These are phyloP conservation scores for Amesomyces nigricolor DNA, from an alignment of 2,329 filamentous ascomycete genomes.

Conservation along the genomic window DNA sequence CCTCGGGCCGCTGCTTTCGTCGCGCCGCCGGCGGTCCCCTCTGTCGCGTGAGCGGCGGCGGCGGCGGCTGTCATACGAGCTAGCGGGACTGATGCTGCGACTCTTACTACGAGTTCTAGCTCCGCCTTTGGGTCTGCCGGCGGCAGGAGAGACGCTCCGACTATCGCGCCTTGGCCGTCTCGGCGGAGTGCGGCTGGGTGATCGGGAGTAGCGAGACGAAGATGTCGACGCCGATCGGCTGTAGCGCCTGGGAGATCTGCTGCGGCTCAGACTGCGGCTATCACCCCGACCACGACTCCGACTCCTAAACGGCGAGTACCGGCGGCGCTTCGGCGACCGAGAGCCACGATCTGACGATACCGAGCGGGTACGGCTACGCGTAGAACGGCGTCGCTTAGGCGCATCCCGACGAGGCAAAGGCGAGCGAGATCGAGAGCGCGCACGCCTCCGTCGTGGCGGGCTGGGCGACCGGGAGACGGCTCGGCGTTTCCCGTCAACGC, in stretches of 20 bases:
- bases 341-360: slow-evolving; percentile 33
- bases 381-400: slow-evolving; percentile 39
- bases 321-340: slow-evolving; percentile 44
- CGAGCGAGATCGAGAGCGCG: slow-evolving; percentile 29
- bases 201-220: slow-evolving; percentile 36
- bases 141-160: slow-evolving; percentile 27
- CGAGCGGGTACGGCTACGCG: slow-evolving; percentile 30
- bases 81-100: slow-evolving; percentile 20
- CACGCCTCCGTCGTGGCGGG: slow-evolving; percentile 32
- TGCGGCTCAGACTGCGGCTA: slow-evolving; percentile 38
- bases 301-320: slow-evolving; percentile 45
- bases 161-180: slow-evolving; percentile 33
- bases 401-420: slow-evolving; percentile 27
- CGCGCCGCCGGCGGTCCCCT: slow-evolving; percentile 29
- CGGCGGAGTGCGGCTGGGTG: slow-evolving; percentile 29
- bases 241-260: slow-evolving; percentile 21
- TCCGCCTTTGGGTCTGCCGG: not conserved
- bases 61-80: slow-evolving; percentile 18
- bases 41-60: slow-evolving; percentile 14
- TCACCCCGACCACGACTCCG: slow-evolving; percentile 29
- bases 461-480: slow-evolving; percentile 27
- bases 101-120: slow-evolving; percentile 14
- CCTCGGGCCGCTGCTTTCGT: slow-evolving; percentile 26
- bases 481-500: slow-evolving; percentile 12
- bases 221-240: slow-evolving; percentile 36